A percentile compares a stretch with the other conserved stretches of the same genome.
Evolutionary conservation across 1,284 basidiomycete species (phyloP).

Genomic region (Puccinia coronata): DNA sequence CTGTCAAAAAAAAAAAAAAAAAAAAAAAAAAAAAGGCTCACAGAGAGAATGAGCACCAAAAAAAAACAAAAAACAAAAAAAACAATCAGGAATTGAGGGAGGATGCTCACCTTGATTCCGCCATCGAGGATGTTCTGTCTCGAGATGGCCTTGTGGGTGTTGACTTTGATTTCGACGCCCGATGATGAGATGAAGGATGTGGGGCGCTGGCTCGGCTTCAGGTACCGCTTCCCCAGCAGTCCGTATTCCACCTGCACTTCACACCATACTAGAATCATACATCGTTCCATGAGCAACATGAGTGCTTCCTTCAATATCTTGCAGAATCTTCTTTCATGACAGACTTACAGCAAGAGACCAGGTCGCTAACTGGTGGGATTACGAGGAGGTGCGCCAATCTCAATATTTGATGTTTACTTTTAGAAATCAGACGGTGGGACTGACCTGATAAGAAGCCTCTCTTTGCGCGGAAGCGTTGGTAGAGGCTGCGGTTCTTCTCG

Average conservation of each 20-base stretch:
- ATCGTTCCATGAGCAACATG: too few relatives aligned
- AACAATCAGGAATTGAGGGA: neutral
- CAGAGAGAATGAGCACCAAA: constrained; percentile 21
- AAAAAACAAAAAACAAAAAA: neutral
- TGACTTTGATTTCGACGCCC: constrained; percentile 24
- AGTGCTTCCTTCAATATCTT: too few relatives aligned
- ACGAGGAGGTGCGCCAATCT: too few relatives aligned
- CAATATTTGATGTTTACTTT: neutral
- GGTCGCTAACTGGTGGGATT: constrained; percentile 38
- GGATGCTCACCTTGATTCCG: constrained; percentile 5
- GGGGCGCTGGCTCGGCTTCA: constrained; percentile 25
- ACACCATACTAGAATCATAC: constrained; percentile 50
- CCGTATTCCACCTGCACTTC: constrained; percentile 48
- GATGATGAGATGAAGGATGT: constrained; percentile 11
- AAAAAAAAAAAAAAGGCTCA: neutral
- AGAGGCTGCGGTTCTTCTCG: neutral
- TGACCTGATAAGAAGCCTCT: neutral
- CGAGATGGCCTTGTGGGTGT: constrained; percentile 6
- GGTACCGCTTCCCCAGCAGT: constrained; percentile 34
- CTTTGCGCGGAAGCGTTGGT: neutral
- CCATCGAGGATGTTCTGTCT: constrained; percentile 43
- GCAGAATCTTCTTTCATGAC: neutral
- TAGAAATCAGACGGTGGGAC: neutral
- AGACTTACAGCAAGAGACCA: constrained; percentile 43
- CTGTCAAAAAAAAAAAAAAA: constrained; percentile 2